Evolutionary conservation across 2,329 filamentous ascomycete genomes (phyloP), one percentile per base, ranked within the genome.

Genomic region (Neoarthrinium moseri): DNA sequence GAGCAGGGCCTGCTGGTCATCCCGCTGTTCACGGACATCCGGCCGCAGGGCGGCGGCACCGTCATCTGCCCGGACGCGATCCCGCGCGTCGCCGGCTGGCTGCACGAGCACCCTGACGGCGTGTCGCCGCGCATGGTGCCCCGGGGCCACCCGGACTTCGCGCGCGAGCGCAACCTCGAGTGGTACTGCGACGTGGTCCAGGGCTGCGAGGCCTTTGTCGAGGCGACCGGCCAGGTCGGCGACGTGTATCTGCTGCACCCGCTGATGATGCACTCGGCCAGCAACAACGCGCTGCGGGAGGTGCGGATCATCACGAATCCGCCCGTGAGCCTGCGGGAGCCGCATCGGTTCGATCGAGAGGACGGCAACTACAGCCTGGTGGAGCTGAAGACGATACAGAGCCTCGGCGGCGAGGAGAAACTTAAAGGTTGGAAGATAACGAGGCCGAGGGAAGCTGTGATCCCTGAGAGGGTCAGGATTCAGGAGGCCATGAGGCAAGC

Each of bases 1-100:
- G 85, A 89, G 66, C 85, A 89, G 61, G 85, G 73, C 0, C 65
- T 88, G 12, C 70, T 88, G 1, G 81, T 87, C 11, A 86, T 86
- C 32, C 84, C 84, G 2, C 62, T 87, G 5, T 88, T 84, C 66
- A 81, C 74, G 1, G 83, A 87, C 57, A 79, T 88, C 42, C 65
- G 68, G 7, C 63, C 77, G 0, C 71, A 74, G 26, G 83, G 80
- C 5, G 85, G 85, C 21, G 85, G 80, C 4, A 88, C 84, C 0
- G 71, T 81, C 57, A 75, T 88, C 38, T 86, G 82, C 54, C 77
- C 81, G 0, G 71, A 75, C 42, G 82, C 77, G 0, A 80, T 86
- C 40, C 69, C 72, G 4, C 63, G 67, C 22, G 69, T 87, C 3
- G 84, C 84, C 1, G 66, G 68, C 46, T 76, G 83, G 54, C 77